These are phyloP conservation scores for Pyrenophora seminiperda DNA, from an alignment of 2,329 filamentous ascomycete species.

Conservation along the genomic window DNA sequence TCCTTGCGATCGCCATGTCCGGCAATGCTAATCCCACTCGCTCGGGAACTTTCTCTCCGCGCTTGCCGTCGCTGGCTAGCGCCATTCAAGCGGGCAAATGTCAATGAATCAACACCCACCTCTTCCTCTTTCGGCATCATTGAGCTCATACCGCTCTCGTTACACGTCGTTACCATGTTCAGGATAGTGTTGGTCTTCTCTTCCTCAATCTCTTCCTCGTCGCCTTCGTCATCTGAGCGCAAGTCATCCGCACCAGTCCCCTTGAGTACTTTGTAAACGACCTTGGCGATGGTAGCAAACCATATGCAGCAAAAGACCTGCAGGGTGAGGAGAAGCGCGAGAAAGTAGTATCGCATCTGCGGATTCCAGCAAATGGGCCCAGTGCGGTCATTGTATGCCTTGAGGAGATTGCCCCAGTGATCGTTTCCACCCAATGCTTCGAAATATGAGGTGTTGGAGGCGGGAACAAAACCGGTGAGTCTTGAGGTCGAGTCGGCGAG, in stretches of 20 bases:
- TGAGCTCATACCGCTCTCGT: slow-evolving; percentile 36
- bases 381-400: slow-evolving; percentile 72
- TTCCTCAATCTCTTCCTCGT: slow-evolving; percentile 62
- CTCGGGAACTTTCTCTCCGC: slow-evolving; percentile 57
- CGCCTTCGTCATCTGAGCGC: slow-evolving; percentile 83
- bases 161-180: slow-evolving; percentile 36
- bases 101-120: slow-evolving; percentile 73
- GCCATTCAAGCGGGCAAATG: slow-evolving; percentile 59
- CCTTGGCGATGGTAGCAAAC: slow-evolving; percentile 86
- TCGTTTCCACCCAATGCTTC: slow-evolving; percentile 49
- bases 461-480: slow-evolving; percentile 52
- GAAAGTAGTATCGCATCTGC: slow-evolving; percentile 75
- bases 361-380: slow-evolving; percentile 81
- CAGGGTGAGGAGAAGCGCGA: slow-evolving; percentile 75
- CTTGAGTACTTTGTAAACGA: slow-evolving; percentile 78
- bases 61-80: slow-evolving; percentile 56
- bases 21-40: slow-evolving; percentile 64
- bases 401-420: slow-evolving; percentile 65
- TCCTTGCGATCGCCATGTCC: slow-evolving; percentile 80
- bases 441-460: slow-evolving; percentile 56
- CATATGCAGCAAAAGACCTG: slow-evolving; percentile 82
- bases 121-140: slow-evolving; percentile 68
- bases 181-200: slow-evolving; percentile 27
- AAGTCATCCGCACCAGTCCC: slow-evolving; percentile 82
- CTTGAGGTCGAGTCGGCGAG: slow-evolving; percentile 55